A percentile compares a stretch with the other conserved stretches of the same genome.
phyloP scores from a whole-genome alignment of 2,329 filamentous ascomycete species.

The Fusarium burgessii region DNA sequence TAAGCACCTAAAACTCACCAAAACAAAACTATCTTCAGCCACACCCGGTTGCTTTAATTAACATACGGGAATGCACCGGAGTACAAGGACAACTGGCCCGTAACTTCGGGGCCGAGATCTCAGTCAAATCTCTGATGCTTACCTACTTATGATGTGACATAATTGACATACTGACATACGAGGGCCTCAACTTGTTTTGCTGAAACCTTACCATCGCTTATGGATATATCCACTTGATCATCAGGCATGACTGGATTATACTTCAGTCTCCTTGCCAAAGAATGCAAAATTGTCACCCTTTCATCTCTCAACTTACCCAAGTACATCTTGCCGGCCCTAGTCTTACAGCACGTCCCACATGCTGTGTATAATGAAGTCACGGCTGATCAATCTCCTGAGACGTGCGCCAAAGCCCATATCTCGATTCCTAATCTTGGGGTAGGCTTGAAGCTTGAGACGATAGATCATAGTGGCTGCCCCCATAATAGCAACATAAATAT shows the following conservation, averaged over 20 bases:
- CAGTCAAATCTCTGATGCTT: neutral
- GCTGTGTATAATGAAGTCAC: conserved; percentile 16
- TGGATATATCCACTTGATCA: neutral
- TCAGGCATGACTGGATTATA: neutral
- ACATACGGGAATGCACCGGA: neutral
- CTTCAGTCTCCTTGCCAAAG: conserved; percentile 5
- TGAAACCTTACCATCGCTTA: neutral
- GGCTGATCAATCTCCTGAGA: conserved; percentile 9
- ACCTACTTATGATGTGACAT: neutral
- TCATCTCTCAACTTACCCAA: conserved; percentile 4
- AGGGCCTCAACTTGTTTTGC: conserved; percentile 2
- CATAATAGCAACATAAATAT: neutral
- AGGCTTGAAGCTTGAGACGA: conserved; percentile 4
- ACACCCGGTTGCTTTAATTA: conserved; percentile 17
- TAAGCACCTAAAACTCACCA: neutral
- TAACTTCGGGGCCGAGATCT: conserved; percentile 22
- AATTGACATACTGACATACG: neutral
- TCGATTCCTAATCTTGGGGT: conserved; percentile 11
- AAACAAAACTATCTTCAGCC: conserved; percentile 14
- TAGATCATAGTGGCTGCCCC: neutral
- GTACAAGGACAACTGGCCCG: neutral
- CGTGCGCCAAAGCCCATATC: conserved; percentile 21
- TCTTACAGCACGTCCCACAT: conserved; percentile 24
- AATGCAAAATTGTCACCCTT: neutral
- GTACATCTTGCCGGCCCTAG: conserved; percentile 11